Percentiles rank a stretch among this genome's conserved stretches.
Conservation (phyloP, 306 rosid genomes). For the Rosa persica region DNA sequence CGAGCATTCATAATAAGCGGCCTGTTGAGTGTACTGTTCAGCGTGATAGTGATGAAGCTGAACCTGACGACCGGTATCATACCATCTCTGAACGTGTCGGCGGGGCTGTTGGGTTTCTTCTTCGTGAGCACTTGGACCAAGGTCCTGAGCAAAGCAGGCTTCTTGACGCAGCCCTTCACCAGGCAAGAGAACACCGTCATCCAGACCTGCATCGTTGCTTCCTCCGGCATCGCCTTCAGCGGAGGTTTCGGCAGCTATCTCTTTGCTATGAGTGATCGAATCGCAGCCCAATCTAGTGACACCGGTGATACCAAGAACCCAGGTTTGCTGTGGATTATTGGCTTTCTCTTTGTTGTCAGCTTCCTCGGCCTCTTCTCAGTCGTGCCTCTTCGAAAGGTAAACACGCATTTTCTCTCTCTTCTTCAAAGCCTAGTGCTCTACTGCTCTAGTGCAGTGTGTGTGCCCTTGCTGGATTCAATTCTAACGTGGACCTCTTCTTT, state of each 20-base stretch:
- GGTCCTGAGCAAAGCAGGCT: constrained; percentile 19
- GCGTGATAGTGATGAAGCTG: constrained; percentile 50
- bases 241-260: constrained; percentile 55
- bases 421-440: neutral
- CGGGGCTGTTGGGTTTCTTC: constrained; percentile 46
- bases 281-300: constrained; percentile 38
- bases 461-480: neutral
- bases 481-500: neutral
- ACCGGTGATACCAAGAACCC: constrained; percentile 35
- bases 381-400: constrained; percentile 51
- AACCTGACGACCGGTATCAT: constrained; percentile 47
- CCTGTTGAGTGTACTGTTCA: constrained; percentile 39
- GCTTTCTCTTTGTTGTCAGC: constrained; percentile 46
- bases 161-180: constrained; percentile 41
- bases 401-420: too few species aligned
- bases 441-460: too few species aligned
- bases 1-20: constrained; percentile 42
- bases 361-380: constrained; percentile 57
- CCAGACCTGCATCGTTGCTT: constrained; percentile 54
- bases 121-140: constrained; percentile 47
- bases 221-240: constrained; percentile 50
- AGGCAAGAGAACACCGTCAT: constrained; percentile 53
- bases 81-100: constrained; percentile 45
- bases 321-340: constrained; percentile 40
- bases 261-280: constrained; percentile 43